Evolutionary conservation across 169 alveolate species (phyloP), one percentile per base, ranked within the genome.

Genomic region (Ichthyophthirius multifiliis): DNA sequence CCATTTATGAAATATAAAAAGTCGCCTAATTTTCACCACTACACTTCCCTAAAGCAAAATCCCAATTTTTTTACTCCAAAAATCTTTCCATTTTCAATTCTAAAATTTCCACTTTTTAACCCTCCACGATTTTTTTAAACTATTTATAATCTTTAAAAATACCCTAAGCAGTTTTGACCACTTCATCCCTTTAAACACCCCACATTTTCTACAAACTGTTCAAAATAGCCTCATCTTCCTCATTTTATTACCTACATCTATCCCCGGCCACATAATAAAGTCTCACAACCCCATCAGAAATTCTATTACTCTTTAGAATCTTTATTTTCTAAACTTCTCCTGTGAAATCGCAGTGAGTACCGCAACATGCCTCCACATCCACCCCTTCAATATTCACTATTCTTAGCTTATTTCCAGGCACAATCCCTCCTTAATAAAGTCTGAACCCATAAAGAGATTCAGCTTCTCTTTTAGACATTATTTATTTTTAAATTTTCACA

Each of bases 361-460:
- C 97, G 78, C 97, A 94, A 74, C 97, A 94, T 9, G 97, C 97
- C 84, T 94, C 97, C 67, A 94, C 90, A 83, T 94, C 97, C 15
- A 85, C 89, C 27, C 89, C 95, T 39, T 90, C 91, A 63, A 94
- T 94, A 83, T 94, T 90, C 5, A 94, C 97, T 16, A 94, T 94
- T 85, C 97, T 85, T 41, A 94, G 84, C 41, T 89, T 88, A 76
- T 94, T 92, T 31, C 97, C 97, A 7, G 97, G 97, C 5, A 94
- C 96, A 79, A 94, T 90, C 65, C 97, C 97, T 74, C 97, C 97
- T 85, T 94, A 89, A 71, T 94, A 94, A n/a, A 94, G 87, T 65
- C 88, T 85, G 74, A 94, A 94, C n/a, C 97, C 97, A 74, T 86
- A 88, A 82, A 92, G 79, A 64, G 87, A 87, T 83, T 94, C 97